Conservation (phyloP, 345 rosid genomes). For the Brassica cretica region DNA sequence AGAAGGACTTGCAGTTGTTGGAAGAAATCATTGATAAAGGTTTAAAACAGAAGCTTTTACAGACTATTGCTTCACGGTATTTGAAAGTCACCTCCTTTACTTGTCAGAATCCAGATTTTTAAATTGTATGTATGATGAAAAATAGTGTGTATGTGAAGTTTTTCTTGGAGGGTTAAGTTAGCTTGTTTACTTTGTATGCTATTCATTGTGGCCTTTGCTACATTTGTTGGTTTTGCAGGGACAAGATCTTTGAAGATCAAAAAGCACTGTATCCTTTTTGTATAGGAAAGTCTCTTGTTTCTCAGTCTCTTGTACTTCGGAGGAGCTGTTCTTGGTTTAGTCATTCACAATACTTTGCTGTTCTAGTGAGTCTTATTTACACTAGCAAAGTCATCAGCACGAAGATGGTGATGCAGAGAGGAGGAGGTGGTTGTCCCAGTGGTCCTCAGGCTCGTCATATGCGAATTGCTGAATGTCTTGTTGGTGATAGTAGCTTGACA, state of each 20-base stretch:
- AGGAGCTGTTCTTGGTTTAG: conserved; percentile 5
- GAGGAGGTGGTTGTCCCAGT: no score
- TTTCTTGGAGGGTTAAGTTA: background rate
- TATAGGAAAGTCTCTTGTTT: background rate
- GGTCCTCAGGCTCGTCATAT: no score
- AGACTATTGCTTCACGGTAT: conserved; percentile 62
- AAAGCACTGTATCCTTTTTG: conserved; percentile 78
- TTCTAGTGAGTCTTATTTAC: background rate
- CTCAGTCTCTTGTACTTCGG: background rate
- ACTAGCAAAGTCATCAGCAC: no score
- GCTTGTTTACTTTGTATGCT: background rate
- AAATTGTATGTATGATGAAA: background rate
- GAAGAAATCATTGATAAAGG: conserved; percentile 82
- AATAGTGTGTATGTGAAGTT: background rate
- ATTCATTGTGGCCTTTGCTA: background rate
- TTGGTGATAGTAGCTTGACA: no score
- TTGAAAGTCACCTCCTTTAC: background rate
- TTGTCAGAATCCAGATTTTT: background rate
- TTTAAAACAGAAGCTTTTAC: conserved; percentile 80
- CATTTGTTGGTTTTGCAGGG: conserved; percentile 56
- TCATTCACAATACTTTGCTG: background rate
- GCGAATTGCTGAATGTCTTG: no score
- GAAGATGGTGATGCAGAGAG: no score
- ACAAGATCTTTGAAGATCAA: conserved; percentile 82
- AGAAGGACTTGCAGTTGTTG: conserved; percentile 60